Percentiles rank a stretch among this genome's conserved stretches.
phyloP scores from a whole-genome alignment of 1,284 basidiomycete genomes.

The Pyrrhoderma lamaoense region DNA sequence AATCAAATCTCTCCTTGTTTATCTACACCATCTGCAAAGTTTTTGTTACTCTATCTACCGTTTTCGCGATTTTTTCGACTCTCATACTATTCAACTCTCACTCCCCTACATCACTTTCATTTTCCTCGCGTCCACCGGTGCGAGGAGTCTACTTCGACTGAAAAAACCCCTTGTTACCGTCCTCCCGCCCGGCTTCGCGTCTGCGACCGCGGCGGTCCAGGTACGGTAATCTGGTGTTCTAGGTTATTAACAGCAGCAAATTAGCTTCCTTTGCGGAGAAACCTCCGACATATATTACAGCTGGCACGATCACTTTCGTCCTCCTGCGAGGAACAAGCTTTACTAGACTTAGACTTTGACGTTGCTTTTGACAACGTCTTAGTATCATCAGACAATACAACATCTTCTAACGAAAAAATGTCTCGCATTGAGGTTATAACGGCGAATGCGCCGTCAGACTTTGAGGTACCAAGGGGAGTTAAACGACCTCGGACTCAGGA shows the following conservation, averaged over 20 bases:
- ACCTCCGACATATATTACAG: conserved; percentile 16
- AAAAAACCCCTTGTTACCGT: conserved; percentile 47
- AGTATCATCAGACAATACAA: background rate
- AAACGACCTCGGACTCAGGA: conserved; percentile 15
- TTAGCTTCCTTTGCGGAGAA: conserved; percentile 1
- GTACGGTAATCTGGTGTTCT: conserved; percentile 39
- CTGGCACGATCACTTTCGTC: conserved; percentile 17
- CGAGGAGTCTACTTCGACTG: conserved; percentile 61
- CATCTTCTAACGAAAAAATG: conserved; percentile 36
- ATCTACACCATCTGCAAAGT: conserved; percentile 2
- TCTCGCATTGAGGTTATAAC: conserved; percentile 53
- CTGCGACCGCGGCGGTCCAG: conserved; percentile 63
- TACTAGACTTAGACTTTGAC: conserved; percentile 9
- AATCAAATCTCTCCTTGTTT: conserved; percentile 20
- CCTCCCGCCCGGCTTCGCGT: conserved; percentile 55
- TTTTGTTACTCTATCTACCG: conserved; percentile 9
- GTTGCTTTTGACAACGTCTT: conserved; percentile 1
- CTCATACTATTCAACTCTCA: background rate
- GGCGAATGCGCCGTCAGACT: conserved; percentile 41
- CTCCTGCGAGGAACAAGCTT: conserved; percentile 13
- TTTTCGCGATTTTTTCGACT: conserved; percentile 12
- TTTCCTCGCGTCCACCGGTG: conserved; percentile 59
- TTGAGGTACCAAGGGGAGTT: conserved; percentile 27
- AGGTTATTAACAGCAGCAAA: conserved; percentile 2
- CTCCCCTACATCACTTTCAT: conserved; percentile 21